phyloP scores from a whole-genome alignment of 2,329 filamentous ascomycete species.

The Beauveria australis region DNA sequence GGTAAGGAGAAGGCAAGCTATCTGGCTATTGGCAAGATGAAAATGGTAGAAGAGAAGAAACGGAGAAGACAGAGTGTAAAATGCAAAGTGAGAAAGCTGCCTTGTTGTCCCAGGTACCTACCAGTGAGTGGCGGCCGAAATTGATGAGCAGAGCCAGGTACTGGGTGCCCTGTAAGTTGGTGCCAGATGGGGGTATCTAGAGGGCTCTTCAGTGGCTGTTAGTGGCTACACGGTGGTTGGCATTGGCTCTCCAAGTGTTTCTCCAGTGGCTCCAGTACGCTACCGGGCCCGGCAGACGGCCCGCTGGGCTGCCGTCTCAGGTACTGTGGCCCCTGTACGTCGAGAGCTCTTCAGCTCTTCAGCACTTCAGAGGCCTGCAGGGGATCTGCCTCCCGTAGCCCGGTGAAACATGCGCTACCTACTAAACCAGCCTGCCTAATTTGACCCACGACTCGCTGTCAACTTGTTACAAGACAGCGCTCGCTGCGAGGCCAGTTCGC shows the following conservation, averaged over 20 bases:
- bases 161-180: background rate
- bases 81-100: conserved; percentile 11
- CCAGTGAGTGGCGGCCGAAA: background rate
- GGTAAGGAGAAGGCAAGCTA: background rate
- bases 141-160: background rate
- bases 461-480: background rate
- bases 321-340: background rate
- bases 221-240: background rate
- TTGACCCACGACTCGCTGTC: background rate
- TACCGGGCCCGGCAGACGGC: conserved; percentile 3
- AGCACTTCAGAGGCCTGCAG: background rate
- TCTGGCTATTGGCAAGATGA: conserved; percentile 1
- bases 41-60: conserved; percentile 6
- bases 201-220: background rate
- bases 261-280: background rate
- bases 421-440: background rate
- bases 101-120: conserved; percentile 5
- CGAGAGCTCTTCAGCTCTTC: background rate
- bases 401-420: background rate
- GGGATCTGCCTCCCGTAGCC: background rate
- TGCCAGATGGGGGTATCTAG: background rate
- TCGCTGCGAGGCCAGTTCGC: background rate
- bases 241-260: background rate
- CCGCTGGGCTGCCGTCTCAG: background rate
- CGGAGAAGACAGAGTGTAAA: conserved; percentile 7